Evolutionary conservation across 495 filamentous ascomycete species (phyloP).

Genomic region (Penicillium herquei): DNA sequence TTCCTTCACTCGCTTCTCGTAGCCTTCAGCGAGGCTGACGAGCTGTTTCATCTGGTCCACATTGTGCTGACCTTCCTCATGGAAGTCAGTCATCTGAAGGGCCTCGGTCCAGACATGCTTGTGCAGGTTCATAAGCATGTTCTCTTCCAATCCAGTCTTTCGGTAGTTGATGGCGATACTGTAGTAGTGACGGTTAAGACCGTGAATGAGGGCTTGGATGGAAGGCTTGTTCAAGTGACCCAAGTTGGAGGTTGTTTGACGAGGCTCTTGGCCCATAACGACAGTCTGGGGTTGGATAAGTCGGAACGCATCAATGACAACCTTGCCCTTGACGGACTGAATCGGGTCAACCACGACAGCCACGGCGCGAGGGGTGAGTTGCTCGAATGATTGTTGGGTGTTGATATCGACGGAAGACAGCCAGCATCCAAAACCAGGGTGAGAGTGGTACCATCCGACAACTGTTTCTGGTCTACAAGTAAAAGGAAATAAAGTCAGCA

Average conservation of each 20-base stretch:
- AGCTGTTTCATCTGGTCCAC: slow-evolving; percentile 82
- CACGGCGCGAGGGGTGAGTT: slow-evolving; percentile 91
- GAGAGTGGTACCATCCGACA: slow-evolving; percentile 99
- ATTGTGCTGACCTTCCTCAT: slow-evolving; percentile 76
- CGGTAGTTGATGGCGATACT: slow-evolving; percentile 97
- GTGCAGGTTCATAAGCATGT: slow-evolving; percentile 99
- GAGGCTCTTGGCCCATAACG: slow-evolving; percentile 97
- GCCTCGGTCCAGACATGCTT: slow-evolving; percentile 99
- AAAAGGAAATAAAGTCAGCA: slow-evolving; percentile 3
- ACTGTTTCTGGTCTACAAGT: slow-evolving; percentile 80
- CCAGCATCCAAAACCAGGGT: slow-evolving; percentile 99
- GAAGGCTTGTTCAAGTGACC: slow-evolving; percentile 98
- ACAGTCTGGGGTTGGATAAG: slow-evolving; percentile 98
- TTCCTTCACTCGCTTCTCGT: slow-evolving; percentile 98
- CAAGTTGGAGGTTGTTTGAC: slow-evolving; percentile 95
- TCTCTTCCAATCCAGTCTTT: slow-evolving; percentile 96
- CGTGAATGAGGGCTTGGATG: slow-evolving; percentile 98
- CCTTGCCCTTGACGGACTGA: slow-evolving; percentile 98
- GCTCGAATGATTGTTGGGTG: slow-evolving; percentile 98
- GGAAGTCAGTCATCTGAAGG: slow-evolving; percentile 95
- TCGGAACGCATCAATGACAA: slow-evolving; percentile 98
- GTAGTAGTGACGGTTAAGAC: slow-evolving; percentile 97
- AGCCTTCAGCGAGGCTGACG: slow-evolving; percentile 87
- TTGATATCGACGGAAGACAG: slow-evolving; percentile 99
- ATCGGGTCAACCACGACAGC: slow-evolving; percentile 98